Base-by-base conservation (phyloP, 306 rosid genomes). In the Arachis stenosperma region DNA sequence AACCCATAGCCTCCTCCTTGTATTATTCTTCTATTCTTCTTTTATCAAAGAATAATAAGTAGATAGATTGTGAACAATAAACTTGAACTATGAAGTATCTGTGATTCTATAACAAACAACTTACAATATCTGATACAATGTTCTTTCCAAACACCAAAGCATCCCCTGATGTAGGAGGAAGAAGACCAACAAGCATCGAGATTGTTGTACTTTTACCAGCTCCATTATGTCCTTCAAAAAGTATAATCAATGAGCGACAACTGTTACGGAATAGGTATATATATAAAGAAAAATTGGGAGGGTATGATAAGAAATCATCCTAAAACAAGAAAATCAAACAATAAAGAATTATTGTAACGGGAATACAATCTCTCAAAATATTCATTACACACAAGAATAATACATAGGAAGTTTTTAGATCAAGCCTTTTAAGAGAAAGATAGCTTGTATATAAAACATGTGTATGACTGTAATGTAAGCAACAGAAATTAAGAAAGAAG, bases 151-250 rank as follows among this genome's bases (percentile, higher is more conserved):
- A 90, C 73, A 93, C 85, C 79, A 87, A 78, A 75, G 98, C 98
- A 83, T 93, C 98, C 80, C 98, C 98, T 37, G 91, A 84, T 81
- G 96, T 86, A 68, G 98, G 98, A 72, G 84, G 84, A 90, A 88
- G 79, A 75, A 91, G 96, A 69, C 98, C 98, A 73, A 93, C 98
- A 69, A 93, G 97, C 97, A 93, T 93, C 47, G 98, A 89, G 75
- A 93, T 91, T 42, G 98, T 89, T 9, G 98, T 93, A 81, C 97
- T 91, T 84, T 93, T 93, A 39, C 98, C 98, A 85, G 98, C 98
- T 67, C 97, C 97, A 74, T 89, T 93, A 79, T 93, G 98, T 75
- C 98, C 98, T 93, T 81, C 61, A 83, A 75, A 81, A 71, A 65
- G 63, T 47, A 74, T 11, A 82, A 80, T 69, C 47, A 46, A 48